Conservation (phyloP, 1,284 basidiomycete species). For the Sporisorium reilianum region DNA sequence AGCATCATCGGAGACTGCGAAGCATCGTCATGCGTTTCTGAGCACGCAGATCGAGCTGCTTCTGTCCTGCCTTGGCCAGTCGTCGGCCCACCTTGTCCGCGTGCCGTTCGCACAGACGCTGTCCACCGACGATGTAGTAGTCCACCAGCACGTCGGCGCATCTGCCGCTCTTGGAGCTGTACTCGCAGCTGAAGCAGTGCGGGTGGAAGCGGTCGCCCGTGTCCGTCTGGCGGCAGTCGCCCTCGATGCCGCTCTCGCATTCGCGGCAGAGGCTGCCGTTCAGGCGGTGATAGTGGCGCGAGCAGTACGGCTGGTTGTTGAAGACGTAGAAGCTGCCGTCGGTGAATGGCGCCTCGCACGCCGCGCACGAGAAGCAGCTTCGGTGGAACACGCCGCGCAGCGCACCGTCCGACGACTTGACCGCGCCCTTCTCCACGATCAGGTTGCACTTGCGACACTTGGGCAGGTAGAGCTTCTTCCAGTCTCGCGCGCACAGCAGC, state of each 20-base stretch:
- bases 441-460: conserved; percentile 59
- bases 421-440: conserved; percentile 51
- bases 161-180: conserved; percentile 30
- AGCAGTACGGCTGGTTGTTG: conserved; percentile 60
- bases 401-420: conserved; percentile 61
- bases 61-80: conserved; percentile 36
- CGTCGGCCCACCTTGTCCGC: conserved; percentile 39
- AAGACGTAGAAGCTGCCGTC: conserved; percentile 60
- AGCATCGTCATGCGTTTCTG: conserved; percentile 55
- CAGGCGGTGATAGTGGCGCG: conserved; percentile 50
- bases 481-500: conserved; percentile 55
- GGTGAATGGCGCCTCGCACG: conserved; percentile 51
- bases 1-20: conserved; percentile 22
- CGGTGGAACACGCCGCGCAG: conserved; percentile 55
- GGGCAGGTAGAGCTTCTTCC: conserved; percentile 58
- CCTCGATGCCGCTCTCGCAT: conserved; percentile 58
- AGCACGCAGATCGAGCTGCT: conserved; percentile 36
- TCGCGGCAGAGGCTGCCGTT: conserved; percentile 58
- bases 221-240: conserved; percentile 59
- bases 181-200: conserved; percentile 55
- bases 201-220: conserved; percentile 58
- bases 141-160: conserved; percentile 39
- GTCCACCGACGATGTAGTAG: conserved; percentile 45
- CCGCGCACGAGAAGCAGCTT: conserved; percentile 57
- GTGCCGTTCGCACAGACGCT: conserved; percentile 56